phyloP scores from a whole-genome alignment of 768 basidiomycete genomes.

The Mycena galopus region DNA sequence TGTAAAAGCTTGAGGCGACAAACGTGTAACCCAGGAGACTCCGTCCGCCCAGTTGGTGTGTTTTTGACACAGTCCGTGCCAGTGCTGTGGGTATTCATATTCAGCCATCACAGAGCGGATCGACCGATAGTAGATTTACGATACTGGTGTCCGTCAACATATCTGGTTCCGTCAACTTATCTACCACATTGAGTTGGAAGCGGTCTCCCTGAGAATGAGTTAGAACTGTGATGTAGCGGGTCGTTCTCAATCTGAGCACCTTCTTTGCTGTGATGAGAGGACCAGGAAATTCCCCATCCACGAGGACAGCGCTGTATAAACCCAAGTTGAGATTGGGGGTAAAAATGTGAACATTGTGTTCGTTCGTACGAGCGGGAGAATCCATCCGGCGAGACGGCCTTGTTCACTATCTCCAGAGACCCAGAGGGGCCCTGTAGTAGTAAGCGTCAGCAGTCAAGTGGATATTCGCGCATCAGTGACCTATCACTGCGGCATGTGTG shows the following conservation, averaged over 20 bases:
- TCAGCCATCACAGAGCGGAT: background rate
- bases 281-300: conserved; percentile 17
- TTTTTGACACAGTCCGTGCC: conserved; percentile 44
- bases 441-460: too few species aligned
- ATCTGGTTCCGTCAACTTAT: conserved; percentile 50
- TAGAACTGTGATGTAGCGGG: background rate
- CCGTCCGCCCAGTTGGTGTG: conserved; percentile 44
- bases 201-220: conserved; percentile 36
- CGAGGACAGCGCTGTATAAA: background rate
- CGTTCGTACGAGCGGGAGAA: background rate
- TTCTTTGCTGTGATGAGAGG: conserved; percentile 35
- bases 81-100: conserved; percentile 27
- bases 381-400: conserved; percentile 13
- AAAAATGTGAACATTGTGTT: conserved; percentile 6
- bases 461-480: too few species aligned
- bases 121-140: conserved; percentile 40
- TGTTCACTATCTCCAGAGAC: conserved; percentile 5
- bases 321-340: background rate
- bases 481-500: too few species aligned
- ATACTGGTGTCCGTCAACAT: conserved; percentile 48
- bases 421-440: conserved; percentile 7
- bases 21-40: conserved; percentile 35
- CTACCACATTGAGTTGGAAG: conserved; percentile 52
- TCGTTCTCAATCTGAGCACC: conserved; percentile 1
- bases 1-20: background rate